Conservation (phyloP, 2,329 filamentous ascomycete species). For the Penicillium palitans region DNA sequence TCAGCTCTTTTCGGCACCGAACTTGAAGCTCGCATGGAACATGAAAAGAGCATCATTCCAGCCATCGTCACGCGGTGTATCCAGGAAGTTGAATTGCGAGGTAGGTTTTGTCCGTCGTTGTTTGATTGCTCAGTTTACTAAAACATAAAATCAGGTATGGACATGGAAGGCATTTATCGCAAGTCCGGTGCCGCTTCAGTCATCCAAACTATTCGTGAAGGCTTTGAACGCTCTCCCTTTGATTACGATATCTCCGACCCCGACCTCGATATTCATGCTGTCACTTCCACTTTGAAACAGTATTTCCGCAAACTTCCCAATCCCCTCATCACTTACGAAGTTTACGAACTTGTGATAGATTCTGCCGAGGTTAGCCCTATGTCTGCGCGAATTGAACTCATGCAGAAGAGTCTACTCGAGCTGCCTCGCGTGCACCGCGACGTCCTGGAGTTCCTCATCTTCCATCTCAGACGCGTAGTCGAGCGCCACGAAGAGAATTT, state of each 20-base stretch:
- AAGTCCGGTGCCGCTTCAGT: constrained; percentile 94
- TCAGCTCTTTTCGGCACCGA: constrained; percentile 85
- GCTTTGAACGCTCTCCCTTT: constrained; percentile 74
- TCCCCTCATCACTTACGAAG: constrained; percentile 85
- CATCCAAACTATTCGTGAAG: constrained; percentile 84
- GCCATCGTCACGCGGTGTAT: constrained; percentile 91
- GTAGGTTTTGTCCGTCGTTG: constrained; percentile 43
- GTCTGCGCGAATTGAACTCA: constrained; percentile 66
- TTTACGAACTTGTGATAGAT: constrained; percentile 87
- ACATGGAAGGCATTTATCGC: constrained; percentile 94
- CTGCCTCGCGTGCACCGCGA: constrained; percentile 83
- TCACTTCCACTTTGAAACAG: constrained; percentile 94
- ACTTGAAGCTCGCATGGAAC: constrained; percentile 78
- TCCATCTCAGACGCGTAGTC: constrained; percentile 87
- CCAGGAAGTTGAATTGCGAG: constrained; percentile 90
- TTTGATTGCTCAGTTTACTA: constrained; percentile 11
- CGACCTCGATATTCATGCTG: constrained; percentile 90
- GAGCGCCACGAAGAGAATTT: constrained; percentile 80
- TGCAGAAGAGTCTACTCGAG: constrained; percentile 72
- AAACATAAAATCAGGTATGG: constrained; percentile 62
- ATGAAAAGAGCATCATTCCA: constrained; percentile 84
- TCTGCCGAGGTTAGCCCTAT: constrained; percentile 62
- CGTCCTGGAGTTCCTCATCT: constrained; percentile 88
- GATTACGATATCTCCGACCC: constrained; percentile 93
- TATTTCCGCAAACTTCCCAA: constrained; percentile 93